Percentiles rank a stretch among this genome's conserved stretches.
phyloP scores from a whole-genome alignment of 441 rosid genomes.

The Flueggea neowawraea region DNA sequence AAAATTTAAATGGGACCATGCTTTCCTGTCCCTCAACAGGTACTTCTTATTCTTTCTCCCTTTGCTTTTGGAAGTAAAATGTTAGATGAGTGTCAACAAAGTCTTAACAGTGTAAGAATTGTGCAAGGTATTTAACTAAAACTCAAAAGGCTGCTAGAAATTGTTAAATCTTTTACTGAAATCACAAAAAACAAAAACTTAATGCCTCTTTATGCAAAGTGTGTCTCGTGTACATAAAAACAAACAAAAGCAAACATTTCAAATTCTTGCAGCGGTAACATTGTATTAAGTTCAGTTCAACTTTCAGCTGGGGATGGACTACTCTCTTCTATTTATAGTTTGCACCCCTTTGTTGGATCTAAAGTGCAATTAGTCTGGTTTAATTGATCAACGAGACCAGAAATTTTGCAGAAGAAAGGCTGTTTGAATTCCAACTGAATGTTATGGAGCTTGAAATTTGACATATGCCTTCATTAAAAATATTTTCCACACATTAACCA shows the following conservation, averaged over 20 bases:
- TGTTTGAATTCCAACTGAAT: too few species aligned
- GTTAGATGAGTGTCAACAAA: background rate
- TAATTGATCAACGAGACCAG: too few species aligned
- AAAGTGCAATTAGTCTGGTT: too few species aligned
- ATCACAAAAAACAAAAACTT: background rate
- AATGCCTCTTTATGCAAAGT: background rate
- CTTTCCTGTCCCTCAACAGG: slow-evolving; percentile 91
- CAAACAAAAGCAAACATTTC: background rate
- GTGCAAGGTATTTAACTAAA: background rate
- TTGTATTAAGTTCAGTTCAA: too few species aligned
- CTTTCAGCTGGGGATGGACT: background rate
- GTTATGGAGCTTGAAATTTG: background rate
- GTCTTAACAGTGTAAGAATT: background rate
- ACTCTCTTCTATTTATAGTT: background rate
- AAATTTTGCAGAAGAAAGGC: too few species aligned
- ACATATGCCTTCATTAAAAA: background rate
- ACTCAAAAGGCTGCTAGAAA: background rate
- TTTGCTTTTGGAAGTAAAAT: background rate
- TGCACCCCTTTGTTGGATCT: too few species aligned
- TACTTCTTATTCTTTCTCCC: slow-evolving; percentile 15
- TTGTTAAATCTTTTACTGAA: background rate
- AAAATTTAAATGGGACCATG: slow-evolving; percentile 99
- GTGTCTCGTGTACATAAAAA: background rate
- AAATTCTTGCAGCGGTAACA: background rate
- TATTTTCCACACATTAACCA: background rate